Conservation (phyloP, 2,329 filamentous ascomycete species). For the Fonsecaea pugnacius region DNA sequence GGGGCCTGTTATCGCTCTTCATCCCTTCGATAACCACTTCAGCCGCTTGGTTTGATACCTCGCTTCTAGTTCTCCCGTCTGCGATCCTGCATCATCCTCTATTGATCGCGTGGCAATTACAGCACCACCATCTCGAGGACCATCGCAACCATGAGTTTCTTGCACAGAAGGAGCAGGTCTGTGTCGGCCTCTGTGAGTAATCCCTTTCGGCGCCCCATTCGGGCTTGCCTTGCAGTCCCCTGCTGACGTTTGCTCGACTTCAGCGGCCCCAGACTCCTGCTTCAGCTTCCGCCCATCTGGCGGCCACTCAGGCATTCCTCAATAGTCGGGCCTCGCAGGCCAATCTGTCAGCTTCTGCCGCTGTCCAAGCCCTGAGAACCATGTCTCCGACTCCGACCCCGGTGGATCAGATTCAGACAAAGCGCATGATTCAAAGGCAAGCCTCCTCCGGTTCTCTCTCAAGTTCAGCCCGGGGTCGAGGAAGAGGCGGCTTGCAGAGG, state of each 20-base stretch:
- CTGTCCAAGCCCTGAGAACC: constrained; percentile 81
- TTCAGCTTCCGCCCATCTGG: constrained; percentile 74
- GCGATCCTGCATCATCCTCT: background rate
- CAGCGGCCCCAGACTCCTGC: constrained; percentile 65
- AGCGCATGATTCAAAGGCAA: constrained; percentile 75
- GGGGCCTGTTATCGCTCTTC: constrained; percentile 21
- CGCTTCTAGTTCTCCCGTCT: constrained; percentile 12
- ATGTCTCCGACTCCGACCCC: constrained; percentile 77
- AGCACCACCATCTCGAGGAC: background rate
- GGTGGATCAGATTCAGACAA: constrained; percentile 83
- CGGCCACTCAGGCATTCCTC: constrained; percentile 80
- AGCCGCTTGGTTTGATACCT: constrained; percentile 4
- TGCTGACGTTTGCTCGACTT: constrained; percentile 26
- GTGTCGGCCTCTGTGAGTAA: constrained; percentile 37
- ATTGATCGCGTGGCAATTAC: constrained; percentile 8
- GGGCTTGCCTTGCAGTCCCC: constrained; percentile 9
- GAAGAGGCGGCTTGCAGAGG: constrained; percentile 60
- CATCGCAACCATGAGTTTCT: constrained; percentile 35
- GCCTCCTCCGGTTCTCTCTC: constrained; percentile 42
- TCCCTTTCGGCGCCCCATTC: constrained; percentile 19
- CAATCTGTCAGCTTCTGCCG: constrained; percentile 78
- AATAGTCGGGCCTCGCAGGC: constrained; percentile 66
- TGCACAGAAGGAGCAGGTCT: constrained; percentile 45
- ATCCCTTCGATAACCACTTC: constrained; percentile 22
- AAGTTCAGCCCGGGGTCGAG: constrained; percentile 32